Evolutionary conservation across 2,329 filamentous ascomycete genomes (phyloP), one percentile per base, ranked within the genome.

Genomic region (Hypoxylon rubiginosum): DNA sequence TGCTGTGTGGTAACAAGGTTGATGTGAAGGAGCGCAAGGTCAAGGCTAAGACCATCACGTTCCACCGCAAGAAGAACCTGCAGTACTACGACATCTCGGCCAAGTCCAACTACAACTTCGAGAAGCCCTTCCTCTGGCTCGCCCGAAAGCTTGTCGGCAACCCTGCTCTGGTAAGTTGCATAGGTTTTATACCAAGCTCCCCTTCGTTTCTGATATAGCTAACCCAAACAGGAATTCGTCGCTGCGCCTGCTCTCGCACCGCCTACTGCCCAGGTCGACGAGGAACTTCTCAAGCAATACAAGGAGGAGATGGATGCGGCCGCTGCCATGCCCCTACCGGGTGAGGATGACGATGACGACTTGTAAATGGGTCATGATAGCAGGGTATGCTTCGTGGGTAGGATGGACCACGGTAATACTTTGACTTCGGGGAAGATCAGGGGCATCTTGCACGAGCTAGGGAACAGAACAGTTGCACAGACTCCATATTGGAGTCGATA

Each of bases 21-120:
- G 95, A 99, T 79, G 96, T 99, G 73, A 99, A 99, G 92, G 96
- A 99, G 90, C 93, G 96, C 84, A 99, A 99, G 87, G 96, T 99
- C 81, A 99, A 99, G 91, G 96, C 96, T 80, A 99, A 99, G 93
- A 97, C 95, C 81, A 99, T 99, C 85, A 99, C 96, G 74, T 99
- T 99, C 92, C 96, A 99, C 90, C 93, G 96, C 85, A 99, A 99
- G 93, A 99, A 99, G 91, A 99, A 98, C 86, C 91, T 99, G 57
- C 96, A 99, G 86, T 99, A 98, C 90, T 99, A 99, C 89, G 96
- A 98, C 77, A 98, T 98, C 82, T 97, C 94, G 45, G 96, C 96
- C 84, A 99, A 98, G 88, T 97, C 94, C 80, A 98, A 98, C 89
- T 98, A 99, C 87, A 98, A 98, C 91, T 98, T 98, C 83, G 95